A percentile compares a stretch with the other conserved stretches of the same genome.
phyloP scores from a whole-genome alignment of 2,329 filamentous ascomycete species.

The Cercospora janseana region DNA sequence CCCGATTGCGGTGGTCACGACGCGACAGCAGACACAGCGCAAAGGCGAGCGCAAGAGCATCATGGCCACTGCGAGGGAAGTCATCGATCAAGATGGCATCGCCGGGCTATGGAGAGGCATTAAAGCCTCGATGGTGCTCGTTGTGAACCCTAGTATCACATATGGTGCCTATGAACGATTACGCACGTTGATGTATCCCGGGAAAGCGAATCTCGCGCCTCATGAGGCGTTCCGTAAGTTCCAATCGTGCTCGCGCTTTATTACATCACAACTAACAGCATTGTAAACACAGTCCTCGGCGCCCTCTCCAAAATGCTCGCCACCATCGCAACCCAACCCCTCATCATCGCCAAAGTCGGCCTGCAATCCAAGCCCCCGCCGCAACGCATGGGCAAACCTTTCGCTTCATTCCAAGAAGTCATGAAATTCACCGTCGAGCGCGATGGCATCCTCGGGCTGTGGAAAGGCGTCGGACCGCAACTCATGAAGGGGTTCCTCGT shows the following conservation, averaged over 20 bases:
- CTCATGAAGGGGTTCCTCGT: slow-evolving; percentile 90
- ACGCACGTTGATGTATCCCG: slow-evolving; percentile 73
- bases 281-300: slow-evolving; percentile 67
- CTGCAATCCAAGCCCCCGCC: slow-evolving; percentile 90
- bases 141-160: slow-evolving; percentile 95
- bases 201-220: slow-evolving; percentile 70
- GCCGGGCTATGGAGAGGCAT: slow-evolving; percentile 89
- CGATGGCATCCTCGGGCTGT: slow-evolving; percentile 78
- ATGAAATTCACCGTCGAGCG: slow-evolving; percentile 91
- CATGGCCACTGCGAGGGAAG: slow-evolving; percentile 81
- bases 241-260: not conserved
- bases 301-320: slow-evolving; percentile 90
- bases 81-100: slow-evolving; percentile 85
- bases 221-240: slow-evolving; percentile 88
- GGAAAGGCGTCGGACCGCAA: slow-evolving; percentile 95
- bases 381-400: slow-evolving; percentile 79
- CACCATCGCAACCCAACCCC: slow-evolving; percentile 86
- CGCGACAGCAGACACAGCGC: slow-evolving; percentile 87
- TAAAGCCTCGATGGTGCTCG: slow-evolving; percentile 91
- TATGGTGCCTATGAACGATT: slow-evolving; percentile 95
- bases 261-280: not conserved
- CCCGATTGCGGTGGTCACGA: slow-evolving; percentile 91
- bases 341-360: slow-evolving; percentile 97
- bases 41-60: slow-evolving; percentile 83
- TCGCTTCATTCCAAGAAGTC: slow-evolving; percentile 89